phyloP scores from a whole-genome alignment of 768 basidiomycete species.

The Tylopilus balloui region DNA sequence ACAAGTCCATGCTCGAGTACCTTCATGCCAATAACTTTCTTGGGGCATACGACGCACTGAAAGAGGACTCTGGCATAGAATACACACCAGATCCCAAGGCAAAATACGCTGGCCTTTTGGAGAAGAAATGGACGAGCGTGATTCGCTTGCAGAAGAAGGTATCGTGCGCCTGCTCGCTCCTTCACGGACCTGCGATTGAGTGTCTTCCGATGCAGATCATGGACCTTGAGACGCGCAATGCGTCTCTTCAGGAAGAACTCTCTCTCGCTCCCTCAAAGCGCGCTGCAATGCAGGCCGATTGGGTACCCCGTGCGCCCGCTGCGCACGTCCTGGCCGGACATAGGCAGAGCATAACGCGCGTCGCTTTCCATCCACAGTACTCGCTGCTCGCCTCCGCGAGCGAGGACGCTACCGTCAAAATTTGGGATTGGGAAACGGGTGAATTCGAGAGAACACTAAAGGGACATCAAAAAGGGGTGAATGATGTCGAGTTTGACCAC shows the following conservation, averaged over 20 bases:
- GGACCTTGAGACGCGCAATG: conserved; percentile 85
- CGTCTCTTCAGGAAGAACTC: conserved; percentile 71
- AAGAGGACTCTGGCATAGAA: conserved; percentile 50
- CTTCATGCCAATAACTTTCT: conserved; percentile 62
- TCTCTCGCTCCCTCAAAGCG: conserved; percentile 46
- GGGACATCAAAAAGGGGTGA: conserved; percentile 85
- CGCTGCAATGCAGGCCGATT: conserved; percentile 68
- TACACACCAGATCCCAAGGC: conserved; percentile 83
- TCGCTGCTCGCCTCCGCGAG: conserved; percentile 80
- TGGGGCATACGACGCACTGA: conserved; percentile 57
- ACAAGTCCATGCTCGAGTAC: conserved; percentile 80
- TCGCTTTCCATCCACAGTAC: conserved; percentile 86
- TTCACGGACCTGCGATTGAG: conserved; percentile 3
- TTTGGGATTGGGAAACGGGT: conserved; percentile 96
- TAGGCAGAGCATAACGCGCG: conserved; percentile 67
- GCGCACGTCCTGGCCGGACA: conserved; percentile 75
- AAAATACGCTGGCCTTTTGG: conserved; percentile 80
- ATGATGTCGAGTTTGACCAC: conserved; percentile 84
- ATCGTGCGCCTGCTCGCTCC: conserved; percentile 13
- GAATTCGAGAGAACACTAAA: conserved; percentile 90
- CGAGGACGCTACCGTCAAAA: conserved; percentile 86
- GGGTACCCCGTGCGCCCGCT: conserved; percentile 85
- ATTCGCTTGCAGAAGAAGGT: conserved; percentile 96
- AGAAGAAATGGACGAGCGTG: conserved; percentile 98
- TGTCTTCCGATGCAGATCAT: conserved; percentile 61